phyloP scores from a whole-genome alignment of 495 filamentous ascomycete species.

The Podospora comata region DNA sequence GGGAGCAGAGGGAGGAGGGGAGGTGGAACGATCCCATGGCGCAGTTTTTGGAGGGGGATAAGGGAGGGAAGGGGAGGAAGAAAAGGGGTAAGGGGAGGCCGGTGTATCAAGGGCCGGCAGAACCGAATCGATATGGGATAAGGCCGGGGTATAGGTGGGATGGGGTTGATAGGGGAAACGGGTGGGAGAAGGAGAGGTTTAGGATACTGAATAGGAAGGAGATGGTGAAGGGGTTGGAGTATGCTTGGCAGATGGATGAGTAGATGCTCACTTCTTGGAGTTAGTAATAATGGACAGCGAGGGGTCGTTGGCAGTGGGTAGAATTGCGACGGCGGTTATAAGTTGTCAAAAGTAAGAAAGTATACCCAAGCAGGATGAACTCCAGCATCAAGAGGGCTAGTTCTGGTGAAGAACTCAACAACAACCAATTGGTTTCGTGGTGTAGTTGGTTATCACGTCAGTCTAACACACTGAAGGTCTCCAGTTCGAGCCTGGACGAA shows the following conservation, averaged over 20 bases:
- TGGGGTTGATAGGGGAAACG: constrained; percentile 91
- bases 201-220: constrained; percentile 72
- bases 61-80: constrained; percentile 40
- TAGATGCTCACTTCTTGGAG: constrained; percentile 28
- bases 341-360: no score
- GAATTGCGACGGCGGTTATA: no score
- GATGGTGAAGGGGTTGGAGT: constrained; percentile 74
- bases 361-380: no score
- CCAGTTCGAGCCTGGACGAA: no score
- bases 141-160: constrained; percentile 92
- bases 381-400: no score
- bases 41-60: constrained; percentile 61
- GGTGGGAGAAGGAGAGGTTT: constrained; percentile 94
- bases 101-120: constrained; percentile 71
- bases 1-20: constrained; percentile 67
- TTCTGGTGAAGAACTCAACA: no score
- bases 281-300: no score
- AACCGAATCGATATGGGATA: constrained; percentile 94
- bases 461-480: no score
- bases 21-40: constrained; percentile 95
- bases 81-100: constrained; percentile 58
- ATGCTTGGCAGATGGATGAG: constrained; percentile 95
- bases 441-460: no score
- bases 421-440: no score
- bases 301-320: no score